phyloP scores from a whole-genome alignment of 202 grass and related monocot species.

The Saccharum hybrid region DNA sequence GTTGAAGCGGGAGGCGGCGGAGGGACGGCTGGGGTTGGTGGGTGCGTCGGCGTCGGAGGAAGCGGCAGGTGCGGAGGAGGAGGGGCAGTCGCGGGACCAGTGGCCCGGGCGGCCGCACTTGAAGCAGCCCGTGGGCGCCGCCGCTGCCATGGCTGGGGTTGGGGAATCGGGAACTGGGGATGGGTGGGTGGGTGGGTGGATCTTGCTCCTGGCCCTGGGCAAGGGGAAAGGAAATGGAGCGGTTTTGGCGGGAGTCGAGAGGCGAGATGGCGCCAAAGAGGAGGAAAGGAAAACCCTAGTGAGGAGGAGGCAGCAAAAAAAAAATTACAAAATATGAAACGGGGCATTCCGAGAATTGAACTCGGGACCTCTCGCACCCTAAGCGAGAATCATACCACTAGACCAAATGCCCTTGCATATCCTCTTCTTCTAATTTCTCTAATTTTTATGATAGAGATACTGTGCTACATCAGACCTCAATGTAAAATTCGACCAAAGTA shows the following conservation, averaged over 20 bases:
- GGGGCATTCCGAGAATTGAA: conserved; percentile 96
- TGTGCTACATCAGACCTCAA: too few relatives aligned
- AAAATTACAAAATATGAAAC: not conserved
- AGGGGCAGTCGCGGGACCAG: conserved; percentile 79
- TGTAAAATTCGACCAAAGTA: too few relatives aligned
- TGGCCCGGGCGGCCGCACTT: conserved; percentile 84
- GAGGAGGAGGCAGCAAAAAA: not conserved
- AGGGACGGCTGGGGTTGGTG: conserved; percentile 16
- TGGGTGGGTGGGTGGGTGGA: not conserved
- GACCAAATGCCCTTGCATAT: conserved; percentile 69
- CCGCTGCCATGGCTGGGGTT: conserved; percentile 43
- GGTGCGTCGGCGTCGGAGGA: conserved; percentile 33
- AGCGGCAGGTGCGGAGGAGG: not conserved
- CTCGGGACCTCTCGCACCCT: conserved; percentile 96
- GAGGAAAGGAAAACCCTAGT: too few relatives aligned
- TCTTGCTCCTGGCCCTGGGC: not conserved
- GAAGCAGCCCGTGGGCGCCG: conserved; percentile 74
- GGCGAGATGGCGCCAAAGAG: not conserved
- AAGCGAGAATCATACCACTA: conserved; percentile 98
- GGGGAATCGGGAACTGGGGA: conserved; percentile 7
- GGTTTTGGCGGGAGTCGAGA: not conserved
- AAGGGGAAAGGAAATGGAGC: not conserved
- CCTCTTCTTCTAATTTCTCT: too few relatives aligned
- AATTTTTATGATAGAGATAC: too few relatives aligned
- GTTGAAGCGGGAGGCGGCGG: conserved; percentile 20